Evolutionary conservation across 2,329 filamentous ascomycete genomes (phyloP).

Genomic region (Lecanosticta acicola): DNA sequence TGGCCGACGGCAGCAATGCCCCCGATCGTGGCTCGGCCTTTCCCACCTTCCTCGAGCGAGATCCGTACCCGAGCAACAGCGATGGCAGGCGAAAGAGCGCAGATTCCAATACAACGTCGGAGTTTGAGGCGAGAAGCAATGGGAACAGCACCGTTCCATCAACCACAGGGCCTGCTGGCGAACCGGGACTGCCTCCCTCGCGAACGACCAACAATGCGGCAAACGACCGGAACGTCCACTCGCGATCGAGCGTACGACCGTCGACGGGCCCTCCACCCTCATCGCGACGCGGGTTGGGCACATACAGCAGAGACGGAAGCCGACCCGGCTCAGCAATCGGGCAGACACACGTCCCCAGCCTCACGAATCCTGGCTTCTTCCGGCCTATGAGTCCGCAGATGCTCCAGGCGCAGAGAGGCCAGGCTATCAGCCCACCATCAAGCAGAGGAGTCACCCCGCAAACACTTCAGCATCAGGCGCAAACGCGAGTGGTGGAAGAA

Average conservation of each 20-base stretch:
- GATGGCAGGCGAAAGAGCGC: slow-evolving; percentile 9
- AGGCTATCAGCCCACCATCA: slow-evolving; percentile 27
- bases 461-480: slow-evolving; percentile 3
- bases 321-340: slow-evolving; percentile 59
- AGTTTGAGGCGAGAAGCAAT: slow-evolving; percentile 14
- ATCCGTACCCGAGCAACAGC: slow-evolving; percentile 14
- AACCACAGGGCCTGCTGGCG: slow-evolving; percentile 43
- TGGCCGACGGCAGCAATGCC: not conserved
- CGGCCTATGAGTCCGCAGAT: slow-evolving; percentile 95
- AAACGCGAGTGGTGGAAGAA: slow-evolving; percentile 16
- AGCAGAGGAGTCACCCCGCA: slow-evolving; percentile 4
- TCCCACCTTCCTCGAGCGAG: slow-evolving; percentile 26
- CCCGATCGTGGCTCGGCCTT: slow-evolving; percentile 11
- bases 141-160: slow-evolving; percentile 23
- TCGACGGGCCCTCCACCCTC: slow-evolving; percentile 16
- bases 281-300: slow-evolving; percentile 17
- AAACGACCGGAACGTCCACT: slow-evolving; percentile 23
- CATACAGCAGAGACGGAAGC: slow-evolving; percentile 6
- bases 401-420: slow-evolving; percentile 80
- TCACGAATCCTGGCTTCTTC: slow-evolving; percentile 88
- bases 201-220: slow-evolving; percentile 34
- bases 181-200: slow-evolving; percentile 45
- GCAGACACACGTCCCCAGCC: slow-evolving; percentile 80
- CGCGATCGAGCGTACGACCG: slow-evolving; percentile 8
- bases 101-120: slow-evolving; percentile 19